Evolutionary conservation across 2,329 filamentous ascomycete species (phyloP), one percentile per base, ranked within the genome.

Genomic region (Epichloe sylvatica): DNA sequence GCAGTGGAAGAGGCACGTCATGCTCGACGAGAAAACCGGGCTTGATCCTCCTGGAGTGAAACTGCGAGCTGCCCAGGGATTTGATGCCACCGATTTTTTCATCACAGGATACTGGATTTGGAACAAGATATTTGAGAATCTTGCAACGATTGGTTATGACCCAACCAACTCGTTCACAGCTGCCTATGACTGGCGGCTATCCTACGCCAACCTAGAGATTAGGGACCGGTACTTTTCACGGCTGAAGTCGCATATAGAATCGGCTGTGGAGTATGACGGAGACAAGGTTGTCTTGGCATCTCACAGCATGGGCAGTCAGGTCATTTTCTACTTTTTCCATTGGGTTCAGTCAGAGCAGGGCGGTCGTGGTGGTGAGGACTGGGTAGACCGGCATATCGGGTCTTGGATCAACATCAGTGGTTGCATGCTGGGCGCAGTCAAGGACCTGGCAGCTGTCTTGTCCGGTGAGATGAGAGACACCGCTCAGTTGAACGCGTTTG

Each of bases 401-500:
- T 85, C 87, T 3, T 98, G 94, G 90, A 94, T 98, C 71, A 98
- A 98, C 64, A 89, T 98, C 59, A 92, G 86, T 56, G 92, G 92
- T 5, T 98, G 91, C 67, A 96, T 98, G 91, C 81, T 98, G 5
- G 92, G 92, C 13, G 89, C 92, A 2, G 74, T 89, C 51, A 98
- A 98, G 69, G 91, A 86, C 51, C 70, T 97, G 36, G 86, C 92
- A 0, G 91, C 92, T 0, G 78, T 97, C 0, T 73, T 98, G 1
- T 96, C 90, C 0, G 92, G 92, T 33, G 92, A 98, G 67, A 98
- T 98, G 92, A 88, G 91, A 56, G 92, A 98, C 61, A 98, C 92
- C 0, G 92, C 91, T 1, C 92, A 97, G 65, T 78, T 98, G 21
- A 97, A 97, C 59, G 80, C 91, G 2, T 94, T 97, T 64, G 92